These are phyloP conservation scores for Kodamaea suecica DNA, from an alignment of 1,139 yeast species.

Conservation along the genomic window DNA sequence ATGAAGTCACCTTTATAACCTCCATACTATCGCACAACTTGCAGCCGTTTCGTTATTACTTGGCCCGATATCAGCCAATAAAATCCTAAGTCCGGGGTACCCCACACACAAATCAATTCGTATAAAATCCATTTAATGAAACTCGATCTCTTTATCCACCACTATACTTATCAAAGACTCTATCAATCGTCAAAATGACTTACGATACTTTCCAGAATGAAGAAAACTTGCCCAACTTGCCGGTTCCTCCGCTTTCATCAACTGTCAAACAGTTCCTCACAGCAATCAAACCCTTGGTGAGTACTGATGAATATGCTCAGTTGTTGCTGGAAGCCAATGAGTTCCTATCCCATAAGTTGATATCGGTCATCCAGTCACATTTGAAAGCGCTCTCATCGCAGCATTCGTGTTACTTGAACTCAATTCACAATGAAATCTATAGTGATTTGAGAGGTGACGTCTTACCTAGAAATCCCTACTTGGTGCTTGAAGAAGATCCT, in stretches of 20 bases:
- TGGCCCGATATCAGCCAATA: not conserved
- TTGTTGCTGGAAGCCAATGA: slow-evolving; percentile 40
- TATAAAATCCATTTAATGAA: slow-evolving; percentile 1
- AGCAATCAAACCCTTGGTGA: slow-evolving; percentile 49
- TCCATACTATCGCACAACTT: too few relatives aligned
- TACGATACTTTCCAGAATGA: slow-evolving; percentile 21
- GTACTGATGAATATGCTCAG: slow-evolving; percentile 40
- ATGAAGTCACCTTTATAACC: too few relatives aligned
- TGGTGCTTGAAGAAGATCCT: slow-evolving; percentile 72
- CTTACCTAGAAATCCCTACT: slow-evolving; percentile 72
- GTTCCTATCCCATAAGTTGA: slow-evolving; percentile 40
- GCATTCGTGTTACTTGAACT: slow-evolving; percentile 54
- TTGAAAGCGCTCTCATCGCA: slow-evolving; percentile 42
- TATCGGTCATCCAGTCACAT: slow-evolving; percentile 53
- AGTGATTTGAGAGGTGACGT: slow-evolving; percentile 65
- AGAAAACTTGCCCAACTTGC: slow-evolving; percentile 42
- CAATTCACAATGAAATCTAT: slow-evolving; percentile 59
- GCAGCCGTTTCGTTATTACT: not conserved
- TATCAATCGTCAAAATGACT: slow-evolving; percentile 6
- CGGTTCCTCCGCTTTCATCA: slow-evolving; percentile 48
- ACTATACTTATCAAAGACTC: not conserved
- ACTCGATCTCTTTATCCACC: not conserved
- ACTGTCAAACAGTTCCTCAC: slow-evolving; percentile 47
- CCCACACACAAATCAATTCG: not conserved
- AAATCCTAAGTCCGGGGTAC: not conserved